Conservation (phyloP, 2,329 filamentous ascomycete species). For the Fusarium temperatum region DNA sequence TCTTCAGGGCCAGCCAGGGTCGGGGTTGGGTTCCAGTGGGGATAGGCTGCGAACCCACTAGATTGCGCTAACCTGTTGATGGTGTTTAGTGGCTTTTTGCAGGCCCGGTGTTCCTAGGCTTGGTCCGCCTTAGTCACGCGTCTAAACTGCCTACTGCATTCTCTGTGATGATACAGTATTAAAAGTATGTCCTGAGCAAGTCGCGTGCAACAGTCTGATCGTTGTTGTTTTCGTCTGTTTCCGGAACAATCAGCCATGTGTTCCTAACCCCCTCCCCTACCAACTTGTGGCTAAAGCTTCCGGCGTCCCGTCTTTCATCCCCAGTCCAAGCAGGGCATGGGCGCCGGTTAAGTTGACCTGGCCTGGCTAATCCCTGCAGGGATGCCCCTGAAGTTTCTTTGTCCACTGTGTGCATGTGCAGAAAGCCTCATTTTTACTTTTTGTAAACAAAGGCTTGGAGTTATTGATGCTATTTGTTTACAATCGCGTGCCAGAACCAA, state of each 20-base stretch:
- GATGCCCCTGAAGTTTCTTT: constrained; percentile 20
- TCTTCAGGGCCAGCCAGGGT: background rate
- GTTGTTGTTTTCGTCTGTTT: background rate
- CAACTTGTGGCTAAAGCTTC: background rate
- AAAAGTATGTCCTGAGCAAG: background rate
- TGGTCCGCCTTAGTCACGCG: background rate
- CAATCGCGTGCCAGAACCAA: background rate
- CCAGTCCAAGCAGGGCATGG: background rate
- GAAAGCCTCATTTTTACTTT: constrained; percentile 26
- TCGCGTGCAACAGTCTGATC: background rate
- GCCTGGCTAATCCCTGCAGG: constrained; percentile 5
- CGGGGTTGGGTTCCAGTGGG: constrained; percentile 18
- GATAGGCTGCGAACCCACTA: constrained; percentile 13
- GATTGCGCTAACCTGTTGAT: constrained; percentile 19
- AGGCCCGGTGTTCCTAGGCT: background rate
- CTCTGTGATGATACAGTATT: background rate
- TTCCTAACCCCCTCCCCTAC: background rate
- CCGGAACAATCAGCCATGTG: background rate
- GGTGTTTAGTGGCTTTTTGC: constrained; percentile 17
- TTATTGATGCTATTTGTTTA: background rate
- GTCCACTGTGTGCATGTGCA: background rate
- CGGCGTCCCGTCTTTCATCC: background rate
- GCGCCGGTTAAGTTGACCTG: background rate
- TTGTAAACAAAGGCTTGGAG: constrained; percentile 1
- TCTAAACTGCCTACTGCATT: background rate